Base-by-base conservation (phyloP, 768 basidiomycete species). In the Suillus decipiens region DNA sequence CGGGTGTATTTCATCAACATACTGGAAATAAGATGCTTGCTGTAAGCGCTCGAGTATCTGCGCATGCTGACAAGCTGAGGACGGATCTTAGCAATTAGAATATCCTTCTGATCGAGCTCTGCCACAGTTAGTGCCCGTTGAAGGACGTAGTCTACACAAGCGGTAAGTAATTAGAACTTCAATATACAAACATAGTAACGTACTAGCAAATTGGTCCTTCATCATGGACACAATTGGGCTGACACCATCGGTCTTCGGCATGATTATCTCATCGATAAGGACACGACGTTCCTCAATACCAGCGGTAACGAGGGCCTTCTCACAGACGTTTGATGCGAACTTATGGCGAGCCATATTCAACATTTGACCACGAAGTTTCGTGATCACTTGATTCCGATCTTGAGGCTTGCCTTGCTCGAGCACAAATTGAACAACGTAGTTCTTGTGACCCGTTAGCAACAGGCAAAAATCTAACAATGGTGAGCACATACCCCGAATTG, bases 261-360 rank as follows among this genome's bases (percentile, higher is more conserved):
- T 74, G 78, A 96, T 84, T 61, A 98, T 86, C 75, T 97, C 96
- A 33, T 93, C 87, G 63, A 98, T 86, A 48, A 98, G 78, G 41
- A 76, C 73, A 10, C 83, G 84, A 51, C 93, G 88, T 64, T 83
- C 88, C 11, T 89, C 87, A 0, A 81, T 39, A 60, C 86, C 83
- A 1, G 90, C 86, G 39, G 82, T 86, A 34, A 87, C 74, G 41
- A 96, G 82, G 6, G 93, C 94, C 75, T 94, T 95, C 77, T 96
- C 96, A 74, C 90, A 92, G 22, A 98, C 96, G 70, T 99, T 99
- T 6, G 95, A 97, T 6, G 94, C 95, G 70, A 93, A 96, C 73
- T 96, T 96, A 73, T 94, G 93, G 59, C 88, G 85, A 1, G 93
- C 85, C 83, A 96, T 86, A 64, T 81, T 80, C 48, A 95, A 73